Percentiles rank a stretch among this genome's conserved stretches.
Conservation (phyloP, 768 basidiomycete species). For the Agaricus subrufescens region DNA sequence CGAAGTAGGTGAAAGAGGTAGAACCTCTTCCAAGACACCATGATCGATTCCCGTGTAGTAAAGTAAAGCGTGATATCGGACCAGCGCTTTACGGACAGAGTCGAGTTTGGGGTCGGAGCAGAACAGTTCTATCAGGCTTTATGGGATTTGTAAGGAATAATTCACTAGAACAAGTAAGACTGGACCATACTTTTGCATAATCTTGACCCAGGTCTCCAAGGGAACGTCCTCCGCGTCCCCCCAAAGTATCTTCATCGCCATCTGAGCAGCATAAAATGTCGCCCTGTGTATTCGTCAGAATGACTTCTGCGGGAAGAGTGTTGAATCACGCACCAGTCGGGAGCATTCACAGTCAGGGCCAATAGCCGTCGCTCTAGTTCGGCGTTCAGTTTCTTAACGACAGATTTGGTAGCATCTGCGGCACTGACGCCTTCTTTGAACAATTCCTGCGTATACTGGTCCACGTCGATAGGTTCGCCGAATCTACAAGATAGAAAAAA, state of each 20-base stretch:
- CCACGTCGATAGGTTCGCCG: constrained; percentile 46
- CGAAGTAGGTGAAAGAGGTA: constrained; percentile 12
- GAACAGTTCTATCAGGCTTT: constrained; percentile 13
- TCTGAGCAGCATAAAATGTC: constrained; percentile 51
- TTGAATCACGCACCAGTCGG: constrained; percentile 50
- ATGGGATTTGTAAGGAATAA: not conserved
- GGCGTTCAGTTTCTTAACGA: constrained; percentile 54
- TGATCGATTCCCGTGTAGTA: constrained; percentile 48
- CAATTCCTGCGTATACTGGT: constrained; percentile 43
- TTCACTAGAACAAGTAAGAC: not conserved
- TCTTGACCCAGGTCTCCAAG: constrained; percentile 45
- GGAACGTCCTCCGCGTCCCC: constrained; percentile 39
- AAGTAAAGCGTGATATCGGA: constrained; percentile 53
- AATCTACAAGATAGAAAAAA: constrained; percentile 31
- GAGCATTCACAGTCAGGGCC: constrained; percentile 58
- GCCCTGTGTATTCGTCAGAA: constrained; percentile 39
- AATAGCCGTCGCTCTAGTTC: constrained; percentile 44
- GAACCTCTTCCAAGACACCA: constrained; percentile 31
- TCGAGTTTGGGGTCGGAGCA: constrained; percentile 3
- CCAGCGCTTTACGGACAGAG: constrained; percentile 38
- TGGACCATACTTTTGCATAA: constrained; percentile 50
- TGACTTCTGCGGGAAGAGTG: not conserved
- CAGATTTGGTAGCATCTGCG: constrained; percentile 32
- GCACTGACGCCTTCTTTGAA: constrained; percentile 32
- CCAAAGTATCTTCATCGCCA: constrained; percentile 57